Conservation (phyloP, 1,284 basidiomycete species). For the Trichosporon ovoides region DNA sequence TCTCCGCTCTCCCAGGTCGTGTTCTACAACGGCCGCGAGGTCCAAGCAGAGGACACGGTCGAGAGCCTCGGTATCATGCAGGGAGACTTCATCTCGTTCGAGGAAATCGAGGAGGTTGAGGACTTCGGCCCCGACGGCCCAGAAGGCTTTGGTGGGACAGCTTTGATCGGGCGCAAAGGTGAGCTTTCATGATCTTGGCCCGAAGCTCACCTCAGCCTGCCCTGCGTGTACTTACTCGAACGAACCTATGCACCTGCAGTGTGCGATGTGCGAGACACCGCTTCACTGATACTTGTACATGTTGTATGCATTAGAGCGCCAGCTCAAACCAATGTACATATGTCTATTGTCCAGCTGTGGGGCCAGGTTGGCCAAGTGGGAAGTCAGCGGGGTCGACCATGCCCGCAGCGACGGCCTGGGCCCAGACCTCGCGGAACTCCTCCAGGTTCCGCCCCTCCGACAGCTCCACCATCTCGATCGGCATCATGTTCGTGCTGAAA, state of each 20-base stretch:
- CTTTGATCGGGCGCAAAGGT: slow-evolving; percentile 28
- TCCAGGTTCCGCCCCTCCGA: slow-evolving; percentile 66
- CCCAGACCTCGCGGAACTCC: slow-evolving; percentile 58
- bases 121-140: slow-evolving; percentile 23
- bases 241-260: slow-evolving; percentile 18
- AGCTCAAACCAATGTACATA: not conserved
- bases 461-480: slow-evolving; percentile 74
- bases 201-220: slow-evolving; percentile 21
- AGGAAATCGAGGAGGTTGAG: slow-evolving; percentile 24
- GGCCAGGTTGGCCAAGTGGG: not conserved
- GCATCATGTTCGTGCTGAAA: slow-evolving; percentile 86
- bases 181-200: slow-evolving; percentile 13
- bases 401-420: slow-evolving; percentile 24
- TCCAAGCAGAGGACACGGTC: slow-evolving; percentile 30
- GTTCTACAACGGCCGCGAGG: slow-evolving; percentile 22
- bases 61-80: slow-evolving; percentile 24
- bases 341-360: not conserved
- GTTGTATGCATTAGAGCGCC: not conserved
- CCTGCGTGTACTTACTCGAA: slow-evolving; percentile 30
- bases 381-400: slow-evolving; percentile 6
- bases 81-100: slow-evolving; percentile 25
- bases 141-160: slow-evolving; percentile 42
- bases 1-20: slow-evolving; percentile 31
- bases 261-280: slow-evolving; percentile 20
- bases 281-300: not conserved